Conservation (phyloP, 352 stramenopile species). For the Globisporangium spinosum region DNA sequence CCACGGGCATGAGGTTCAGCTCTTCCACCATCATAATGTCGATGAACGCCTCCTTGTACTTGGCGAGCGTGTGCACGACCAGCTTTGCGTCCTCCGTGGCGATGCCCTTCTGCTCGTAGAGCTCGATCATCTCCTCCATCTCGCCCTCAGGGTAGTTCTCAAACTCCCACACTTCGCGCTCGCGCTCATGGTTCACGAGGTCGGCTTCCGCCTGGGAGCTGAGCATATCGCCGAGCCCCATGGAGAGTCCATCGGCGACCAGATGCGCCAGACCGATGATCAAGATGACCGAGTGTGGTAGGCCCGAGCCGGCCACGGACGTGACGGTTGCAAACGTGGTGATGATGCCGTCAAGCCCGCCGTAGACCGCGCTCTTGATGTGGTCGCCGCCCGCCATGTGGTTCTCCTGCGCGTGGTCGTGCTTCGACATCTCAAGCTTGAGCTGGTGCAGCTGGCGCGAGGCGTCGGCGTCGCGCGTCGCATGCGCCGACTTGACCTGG, state of each 20-base stretch:
- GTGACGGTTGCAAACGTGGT: conserved; percentile 95
- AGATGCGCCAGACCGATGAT: conserved; percentile 94
- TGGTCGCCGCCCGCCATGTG: conserved; percentile 66
- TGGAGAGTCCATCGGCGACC: conserved; percentile 92
- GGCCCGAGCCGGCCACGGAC: conserved; percentile 87
- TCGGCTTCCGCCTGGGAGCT: conserved; percentile 92
- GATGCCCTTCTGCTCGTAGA: conserved; percentile 93
- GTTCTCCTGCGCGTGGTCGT: conserved; percentile 67
- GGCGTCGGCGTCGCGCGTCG: conserved; percentile 40
- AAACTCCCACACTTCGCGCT: conserved; percentile 93
- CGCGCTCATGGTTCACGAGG: conserved; percentile 91
- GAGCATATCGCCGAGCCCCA: conserved; percentile 95
- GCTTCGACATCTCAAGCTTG: conserved; percentile 53
- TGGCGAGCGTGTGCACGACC: conserved; percentile 92
- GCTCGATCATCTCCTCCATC: conserved; percentile 96
- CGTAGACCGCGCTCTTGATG: conserved; percentile 92
- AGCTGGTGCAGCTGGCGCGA: conserved; percentile 65
- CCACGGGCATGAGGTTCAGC: conserved; percentile 92
- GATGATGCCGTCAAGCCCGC: conserved; percentile 95
- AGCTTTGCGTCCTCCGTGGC: conserved; percentile 84
- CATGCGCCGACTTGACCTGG: conserved; percentile 54
- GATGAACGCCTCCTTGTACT: conserved; percentile 97
- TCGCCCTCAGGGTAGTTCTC: conserved; percentile 95
- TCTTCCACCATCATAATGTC: conserved; percentile 98
- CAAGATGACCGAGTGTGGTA: conserved; percentile 90